Evolutionary conservation across 2,329 filamentous ascomycete genomes (phyloP), one percentile per base, ranked within the genome.

Genomic region (Colletotrichum euphorbiae): DNA sequence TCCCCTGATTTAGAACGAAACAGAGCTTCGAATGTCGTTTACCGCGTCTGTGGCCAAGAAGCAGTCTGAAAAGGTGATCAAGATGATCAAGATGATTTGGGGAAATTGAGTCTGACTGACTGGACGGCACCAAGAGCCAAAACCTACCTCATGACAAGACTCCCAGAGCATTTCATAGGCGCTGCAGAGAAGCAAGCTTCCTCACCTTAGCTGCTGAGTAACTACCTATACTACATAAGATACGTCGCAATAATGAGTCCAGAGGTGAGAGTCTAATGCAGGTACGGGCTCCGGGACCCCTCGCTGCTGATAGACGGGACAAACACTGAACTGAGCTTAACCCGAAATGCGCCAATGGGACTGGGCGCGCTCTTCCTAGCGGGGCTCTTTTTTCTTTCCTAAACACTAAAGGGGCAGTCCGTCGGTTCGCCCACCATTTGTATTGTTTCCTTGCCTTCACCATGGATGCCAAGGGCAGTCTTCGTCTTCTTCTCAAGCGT

Each of bases 301-400:
- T 42, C 46, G 31, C 19, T 12, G 43, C n/a, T 42, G 51, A 54
- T 40, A n/a, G 59, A 51, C 64, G 51, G 45, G 59, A 58, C 45
- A 42, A 24, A n/a, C n/a, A n/a, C n/a, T n/a, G n/a, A n/a, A 38
- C 38, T 48, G 40, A 68, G 65, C 65, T 64, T 68, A 58, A 54
- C 60, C 17, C 19, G 6, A 12, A 19, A 36, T 13, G 12, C 31
- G 17, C 65, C 61, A 68, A 65, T 68, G 33, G 15, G 11, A 55
- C 12, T 33, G 21, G 46, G 38, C 42, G 12, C 5, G 28, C 3
- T 9, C 24, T 21, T 15, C 8, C 6, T 5, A 15, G 42, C 17
- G 48, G 43, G 54, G 46, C 40, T 13, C 9, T 28, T 12, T 12
- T 13, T 4, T 45, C 54, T 59, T 66, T 3, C 61, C 66, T 36